These are phyloP conservation scores for Primulina eburnea DNA, from an alignment of 257 asterid species.

Conservation along the genomic window DNA sequence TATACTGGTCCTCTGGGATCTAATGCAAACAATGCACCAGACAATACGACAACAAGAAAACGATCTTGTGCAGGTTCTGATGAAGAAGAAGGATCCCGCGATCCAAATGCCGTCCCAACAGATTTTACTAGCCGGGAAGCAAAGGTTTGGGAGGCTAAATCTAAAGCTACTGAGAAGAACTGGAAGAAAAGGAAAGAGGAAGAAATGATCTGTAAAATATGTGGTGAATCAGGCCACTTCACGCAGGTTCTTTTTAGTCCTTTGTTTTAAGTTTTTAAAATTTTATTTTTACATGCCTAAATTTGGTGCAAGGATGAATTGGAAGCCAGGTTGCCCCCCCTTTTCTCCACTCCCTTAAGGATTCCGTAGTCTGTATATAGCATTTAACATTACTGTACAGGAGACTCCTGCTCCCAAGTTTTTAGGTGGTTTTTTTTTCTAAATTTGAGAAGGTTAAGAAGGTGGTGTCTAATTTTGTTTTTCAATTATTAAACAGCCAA, in stretches of 20 bases:
- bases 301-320: background rate
- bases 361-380: background rate
- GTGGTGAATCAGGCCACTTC: slow-evolving; percentile 98
- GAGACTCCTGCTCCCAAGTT: background rate
- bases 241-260: slow-evolving; percentile 63
- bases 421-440: background rate
- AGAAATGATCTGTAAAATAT: slow-evolving; percentile 91
- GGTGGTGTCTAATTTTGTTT: background rate
- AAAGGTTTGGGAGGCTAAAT: slow-evolving; percentile 98
- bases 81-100: slow-evolving; percentile 76
- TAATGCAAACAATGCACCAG: slow-evolving; percentile 43
- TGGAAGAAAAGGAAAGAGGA: slow-evolving; percentile 99
- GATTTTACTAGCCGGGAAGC: slow-evolving; percentile 99
- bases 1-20: slow-evolving; percentile 82
- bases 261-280: background rate
- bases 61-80: slow-evolving; percentile 75
- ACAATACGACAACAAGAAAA: slow-evolving; percentile 49
- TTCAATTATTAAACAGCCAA: background rate
- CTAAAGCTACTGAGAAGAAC: slow-evolving; percentile 96
- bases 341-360: background rate
- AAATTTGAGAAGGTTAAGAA: background rate
- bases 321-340: background rate
- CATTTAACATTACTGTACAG: background rate
- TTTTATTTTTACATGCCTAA: background rate
- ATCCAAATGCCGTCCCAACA: slow-evolving; percentile 97